Percentiles rank a stretch among this genome's conserved stretches.
Conservation (phyloP, 257 asterid species). For the Mentha longifolia region DNA sequence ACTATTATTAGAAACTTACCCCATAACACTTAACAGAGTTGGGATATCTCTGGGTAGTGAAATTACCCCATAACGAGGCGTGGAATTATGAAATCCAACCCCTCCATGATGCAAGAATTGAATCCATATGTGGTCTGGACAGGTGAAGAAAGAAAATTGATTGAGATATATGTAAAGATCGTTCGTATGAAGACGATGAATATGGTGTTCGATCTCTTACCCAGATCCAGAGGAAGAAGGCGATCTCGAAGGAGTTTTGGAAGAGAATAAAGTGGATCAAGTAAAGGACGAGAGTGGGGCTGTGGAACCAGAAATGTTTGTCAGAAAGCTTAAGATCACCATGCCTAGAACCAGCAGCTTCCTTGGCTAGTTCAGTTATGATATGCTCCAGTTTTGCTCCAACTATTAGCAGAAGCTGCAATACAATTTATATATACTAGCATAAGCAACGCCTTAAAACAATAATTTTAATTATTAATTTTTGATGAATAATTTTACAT, state of each 20-base stretch:
- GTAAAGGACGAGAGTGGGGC: conserved; percentile 69
- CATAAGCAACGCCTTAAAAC: too few species aligned
- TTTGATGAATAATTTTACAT: too few species aligned
- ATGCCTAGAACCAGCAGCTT: conserved; percentile 36
- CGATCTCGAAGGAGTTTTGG: conserved; percentile 86
- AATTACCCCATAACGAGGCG: conserved; percentile 70
- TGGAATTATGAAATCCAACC: conserved; percentile 62
- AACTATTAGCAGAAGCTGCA: conserved; percentile 73
- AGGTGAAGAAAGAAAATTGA: background rate
- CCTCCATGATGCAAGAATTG: conserved; percentile 92
- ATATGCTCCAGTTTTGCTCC: conserved; percentile 94
- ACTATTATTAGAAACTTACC: background rate
- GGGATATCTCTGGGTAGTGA: background rate
- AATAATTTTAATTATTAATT: too few species aligned
- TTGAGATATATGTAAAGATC: background rate
- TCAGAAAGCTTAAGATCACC: conserved; percentile 66
- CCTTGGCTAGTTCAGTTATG: conserved; percentile 67
- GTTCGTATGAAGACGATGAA: background rate
- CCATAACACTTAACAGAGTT: too few species aligned
- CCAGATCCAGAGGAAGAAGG: conserved; percentile 91
- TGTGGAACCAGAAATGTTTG: conserved; percentile 80
- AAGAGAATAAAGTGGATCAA: conserved; percentile 92
- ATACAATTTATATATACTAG: background rate
- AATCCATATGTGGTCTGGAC: conserved; percentile 75
- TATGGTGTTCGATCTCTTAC: conserved; percentile 37